phyloP scores from a whole-genome alignment of 2,329 filamentous ascomycete genomes.

The Sporothrix inflata region DNA sequence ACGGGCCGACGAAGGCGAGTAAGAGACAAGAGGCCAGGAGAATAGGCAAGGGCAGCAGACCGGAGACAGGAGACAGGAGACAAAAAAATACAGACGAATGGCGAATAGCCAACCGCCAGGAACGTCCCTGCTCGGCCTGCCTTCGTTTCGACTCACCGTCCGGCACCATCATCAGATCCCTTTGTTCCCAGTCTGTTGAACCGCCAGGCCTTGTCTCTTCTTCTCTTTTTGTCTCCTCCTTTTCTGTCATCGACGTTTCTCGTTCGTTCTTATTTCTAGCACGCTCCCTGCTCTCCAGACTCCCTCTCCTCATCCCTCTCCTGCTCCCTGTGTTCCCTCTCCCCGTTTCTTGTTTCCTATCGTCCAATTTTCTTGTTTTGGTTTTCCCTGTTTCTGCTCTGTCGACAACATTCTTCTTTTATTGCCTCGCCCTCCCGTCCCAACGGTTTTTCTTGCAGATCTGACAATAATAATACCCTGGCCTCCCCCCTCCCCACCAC shows the following conservation, averaged over 20 bases:
- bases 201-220: not conserved
- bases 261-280: not conserved
- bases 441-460: conserved; percentile 23
- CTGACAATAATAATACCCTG: conserved; percentile 2
- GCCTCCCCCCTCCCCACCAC: not conserved
- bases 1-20: conserved; percentile 13
- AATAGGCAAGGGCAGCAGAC: not conserved
- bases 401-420: not conserved
- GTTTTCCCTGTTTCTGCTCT: conserved; percentile 2
- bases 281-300: not conserved
- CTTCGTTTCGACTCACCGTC: conserved; percentile 12
- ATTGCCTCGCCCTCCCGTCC: conserved; percentile 17
- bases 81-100: not conserved
- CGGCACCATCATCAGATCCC: not conserved
- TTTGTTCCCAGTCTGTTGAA: not conserved
- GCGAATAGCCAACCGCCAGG: conserved; percentile 1
- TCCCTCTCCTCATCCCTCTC: not conserved
- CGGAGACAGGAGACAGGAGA: not conserved
- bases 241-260: not conserved
- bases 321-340: not conserved
- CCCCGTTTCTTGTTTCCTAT: not conserved
- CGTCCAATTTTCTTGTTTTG: conserved; percentile 4
- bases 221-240: not conserved
- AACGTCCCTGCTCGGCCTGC: not conserved
- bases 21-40: not conserved